These are phyloP conservation scores for Hanseniaspora clermontiae DNA, from an alignment of 805 yeast species.

Conservation along the genomic window DNA sequence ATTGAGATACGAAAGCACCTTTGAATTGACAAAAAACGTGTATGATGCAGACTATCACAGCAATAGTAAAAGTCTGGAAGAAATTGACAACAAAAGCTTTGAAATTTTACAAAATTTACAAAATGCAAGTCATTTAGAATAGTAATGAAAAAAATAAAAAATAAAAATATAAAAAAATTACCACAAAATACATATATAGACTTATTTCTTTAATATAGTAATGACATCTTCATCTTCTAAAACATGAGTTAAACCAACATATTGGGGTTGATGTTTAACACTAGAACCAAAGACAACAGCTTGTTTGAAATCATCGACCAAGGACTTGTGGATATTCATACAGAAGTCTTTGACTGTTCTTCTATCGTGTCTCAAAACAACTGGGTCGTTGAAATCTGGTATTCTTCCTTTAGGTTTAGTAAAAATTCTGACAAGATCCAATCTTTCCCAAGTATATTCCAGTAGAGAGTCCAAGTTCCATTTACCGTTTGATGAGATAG, in stretches of 20 bases:
- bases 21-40: conserved; percentile 2
- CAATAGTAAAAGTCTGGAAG: background rate
- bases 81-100: background rate
- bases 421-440: conserved; percentile 85
- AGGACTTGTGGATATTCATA: conserved; percentile 85
- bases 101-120: background rate
- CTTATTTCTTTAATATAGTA: conserved; percentile 67
- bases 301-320: conserved; percentile 83
- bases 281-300: conserved; percentile 89
- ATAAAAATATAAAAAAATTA: too few relatives aligned
- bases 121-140: conserved; percentile 1
- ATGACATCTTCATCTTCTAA: conserved; percentile 95
- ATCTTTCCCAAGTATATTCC: conserved; percentile 89
- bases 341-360: conserved; percentile 91
- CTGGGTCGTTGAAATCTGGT: conserved; percentile 93
- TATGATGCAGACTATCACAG: conserved; percentile 4
- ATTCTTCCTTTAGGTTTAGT: conserved; percentile 91
- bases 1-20: conserved; percentile 8
- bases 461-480: conserved; percentile 95
- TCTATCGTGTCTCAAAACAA: conserved; percentile 70
- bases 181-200: background rate
- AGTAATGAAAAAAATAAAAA: background rate
- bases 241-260: conserved; percentile 74
- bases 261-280: conserved; percentile 96
- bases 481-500: conserved; percentile 87